These are phyloP conservation scores for Bathelium albidoporum DNA, from an alignment of 495 filamentous ascomycete genomes.

Conservation along the genomic window DNA sequence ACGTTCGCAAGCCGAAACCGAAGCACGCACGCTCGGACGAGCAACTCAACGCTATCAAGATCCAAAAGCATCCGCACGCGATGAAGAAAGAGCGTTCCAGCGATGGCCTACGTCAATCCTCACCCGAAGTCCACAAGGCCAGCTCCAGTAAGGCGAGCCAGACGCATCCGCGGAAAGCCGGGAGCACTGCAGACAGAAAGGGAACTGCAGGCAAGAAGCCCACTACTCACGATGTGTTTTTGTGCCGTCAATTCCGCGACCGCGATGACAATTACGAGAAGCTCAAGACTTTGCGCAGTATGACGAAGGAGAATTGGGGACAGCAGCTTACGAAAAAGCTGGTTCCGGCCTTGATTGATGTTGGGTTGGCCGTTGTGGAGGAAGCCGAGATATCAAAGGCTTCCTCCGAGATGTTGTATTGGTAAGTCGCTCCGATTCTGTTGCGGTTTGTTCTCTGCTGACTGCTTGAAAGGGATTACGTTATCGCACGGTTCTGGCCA, in stretches of 20 bases:
- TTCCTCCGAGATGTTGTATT: not conserved
- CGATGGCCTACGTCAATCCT: not conserved
- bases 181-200: not conserved
- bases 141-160: not conserved
- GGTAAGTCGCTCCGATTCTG: not conserved
- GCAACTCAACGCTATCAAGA: conserved; percentile 1
- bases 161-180: not conserved
- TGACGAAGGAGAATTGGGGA: not conserved
- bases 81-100: not conserved
- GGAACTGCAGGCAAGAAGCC: not conserved
- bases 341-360: not conserved
- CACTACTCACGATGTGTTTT: not conserved
- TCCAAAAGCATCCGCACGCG: not conserved
- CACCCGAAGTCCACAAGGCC: not conserved
- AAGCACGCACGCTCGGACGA: not conserved
- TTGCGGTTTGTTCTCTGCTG: not conserved
- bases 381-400: not conserved
- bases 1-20: not conserved
- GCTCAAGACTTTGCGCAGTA: not conserved
- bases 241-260: not conserved
- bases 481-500: not conserved
- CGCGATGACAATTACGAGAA: not conserved
- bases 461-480: not conserved
- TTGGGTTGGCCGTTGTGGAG: not conserved
- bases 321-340: not conserved